Conservation (phyloP, 2,329 filamentous ascomycete genomes). For the Iodosphaeria phyllophila region DNA sequence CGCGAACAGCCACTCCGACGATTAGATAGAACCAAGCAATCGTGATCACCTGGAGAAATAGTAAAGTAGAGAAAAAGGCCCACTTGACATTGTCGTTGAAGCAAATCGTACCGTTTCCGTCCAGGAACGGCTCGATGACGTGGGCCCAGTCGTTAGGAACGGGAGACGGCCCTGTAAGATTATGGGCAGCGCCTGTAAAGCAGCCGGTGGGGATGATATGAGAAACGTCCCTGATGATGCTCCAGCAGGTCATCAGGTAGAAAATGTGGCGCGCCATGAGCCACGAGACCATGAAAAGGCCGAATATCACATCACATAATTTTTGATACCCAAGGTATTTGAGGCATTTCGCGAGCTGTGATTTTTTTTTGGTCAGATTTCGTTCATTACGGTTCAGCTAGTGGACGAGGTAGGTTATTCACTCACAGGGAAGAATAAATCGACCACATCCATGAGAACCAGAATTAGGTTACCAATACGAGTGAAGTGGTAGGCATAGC, state of each 20-base stretch:
- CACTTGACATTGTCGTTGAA: conserved; percentile 58
- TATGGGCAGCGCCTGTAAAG: conserved; percentile 40
- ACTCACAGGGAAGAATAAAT: conserved; percentile 69
- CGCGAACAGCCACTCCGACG: conserved; percentile 59
- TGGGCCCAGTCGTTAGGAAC: conserved; percentile 35
- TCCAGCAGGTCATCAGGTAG: conserved; percentile 68
- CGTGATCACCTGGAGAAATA: conserved; percentile 63
- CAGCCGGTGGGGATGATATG: conserved; percentile 47
- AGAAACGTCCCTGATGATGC: conserved; percentile 51
- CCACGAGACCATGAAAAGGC: conserved; percentile 73
- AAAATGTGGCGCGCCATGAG: conserved; percentile 64
- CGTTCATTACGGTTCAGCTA: neutral
- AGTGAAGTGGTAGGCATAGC: conserved; percentile 74
- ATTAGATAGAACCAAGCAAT: conserved; percentile 87
- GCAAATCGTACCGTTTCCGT: conserved; percentile 58
- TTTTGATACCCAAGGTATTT: conserved; percentile 69
- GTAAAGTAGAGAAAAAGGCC: conserved; percentile 58
- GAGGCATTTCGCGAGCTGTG: conserved; percentile 71
- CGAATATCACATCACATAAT: conserved; percentile 69
- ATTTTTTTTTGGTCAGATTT: conserved; percentile 3
- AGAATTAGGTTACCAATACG: conserved; percentile 79
- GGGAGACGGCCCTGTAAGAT: conserved; percentile 34
- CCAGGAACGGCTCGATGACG: conserved; percentile 54
- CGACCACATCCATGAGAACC: conserved; percentile 84
- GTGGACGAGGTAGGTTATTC: neutral